Base-by-base conservation (phyloP, 768 basidiomycete species). In the Psilocybe subaeruginosa region DNA sequence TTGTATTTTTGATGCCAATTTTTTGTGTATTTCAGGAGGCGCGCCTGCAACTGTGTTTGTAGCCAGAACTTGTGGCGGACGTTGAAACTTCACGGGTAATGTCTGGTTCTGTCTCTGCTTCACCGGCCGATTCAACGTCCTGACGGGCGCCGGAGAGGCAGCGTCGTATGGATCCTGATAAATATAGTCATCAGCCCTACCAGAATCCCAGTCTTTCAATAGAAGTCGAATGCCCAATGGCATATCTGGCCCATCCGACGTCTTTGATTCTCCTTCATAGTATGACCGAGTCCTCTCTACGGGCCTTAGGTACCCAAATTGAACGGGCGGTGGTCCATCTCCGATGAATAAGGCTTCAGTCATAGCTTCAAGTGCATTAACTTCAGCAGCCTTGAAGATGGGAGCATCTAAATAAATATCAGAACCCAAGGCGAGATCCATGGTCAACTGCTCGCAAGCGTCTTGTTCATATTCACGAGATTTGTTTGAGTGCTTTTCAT, bases 121-220 rank as follows among this genome's bases (percentile, higher is more conserved):
- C 37, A 33, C 27, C 35, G 41, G 48, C 33, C 31, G 16, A 45
- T 58, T 39, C 50, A 8, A 53, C 11, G 27, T 17, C n/a, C 35
- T 53, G 31, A 12, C 12, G 16, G 51, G 5, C 11, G 35, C 33
- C 8, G 35, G 33, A 12, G 54, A 27, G 19, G 45, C 56, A 33
- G 41, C 11, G n/a, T 63, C 61, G 67, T 89, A 91, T 0, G 84
- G 83, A 64, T 91, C 87, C 8, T 63, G 70, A 66, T 85, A 90
- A 2, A 68, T 65, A 64, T 85, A 88, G 5, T 78, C 69, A 2
- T 76, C 72, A 3, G 85, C 83, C 70, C 86, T 76, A 11, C 88
- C 85, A 23, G 84, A 61, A 53, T 84, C 78, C 92, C 92, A 93
- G 46, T 90, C 88, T 58, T 82, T 80, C 58, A 93, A 71, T 43